phyloP scores from a whole-genome alignment of 2,329 filamentous ascomycete genomes.

The Pyricularia grisea region DNA sequence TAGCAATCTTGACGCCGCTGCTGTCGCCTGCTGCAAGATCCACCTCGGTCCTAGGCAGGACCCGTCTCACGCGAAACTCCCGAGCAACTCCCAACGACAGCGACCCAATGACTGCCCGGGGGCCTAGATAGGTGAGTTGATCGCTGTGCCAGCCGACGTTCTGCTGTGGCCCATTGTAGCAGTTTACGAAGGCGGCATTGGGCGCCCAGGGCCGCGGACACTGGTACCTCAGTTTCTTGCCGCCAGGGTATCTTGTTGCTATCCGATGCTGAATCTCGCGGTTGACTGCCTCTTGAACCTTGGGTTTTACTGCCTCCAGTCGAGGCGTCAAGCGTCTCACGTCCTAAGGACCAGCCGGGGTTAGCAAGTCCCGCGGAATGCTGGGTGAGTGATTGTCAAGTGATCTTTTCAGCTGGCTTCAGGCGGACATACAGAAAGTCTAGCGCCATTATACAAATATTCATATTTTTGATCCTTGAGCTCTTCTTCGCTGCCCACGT shows the following conservation, averaged over 20 bases:
- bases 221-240: constrained; percentile 70
- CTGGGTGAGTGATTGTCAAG: neutral
- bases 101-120: constrained; percentile 79
- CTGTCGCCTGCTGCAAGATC: constrained; percentile 24
- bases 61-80: constrained; percentile 78
- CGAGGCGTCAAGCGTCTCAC: constrained; percentile 68
- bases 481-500: constrained; percentile 66
- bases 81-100: constrained; percentile 85
- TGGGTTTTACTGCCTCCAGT: constrained; percentile 58
- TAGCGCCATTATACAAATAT: constrained; percentile 5
- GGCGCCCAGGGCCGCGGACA: constrained; percentile 65
- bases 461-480: constrained; percentile 54
- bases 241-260: constrained; percentile 53
- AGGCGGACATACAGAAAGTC: neutral
- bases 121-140: constrained; percentile 86
- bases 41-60: constrained; percentile 44
- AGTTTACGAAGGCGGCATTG: constrained; percentile 92
- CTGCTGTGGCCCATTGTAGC: constrained; percentile 73
- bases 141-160: constrained; percentile 90
- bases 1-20: constrained; percentile 43
- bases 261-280: constrained; percentile 65
- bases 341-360: constrained; percentile 36
- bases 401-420: neutral
- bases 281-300: constrained; percentile 71
- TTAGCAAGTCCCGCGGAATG: neutral